phyloP scores from a whole-genome alignment of 768 basidiomycete genomes.

The Serendipita indica region DNA sequence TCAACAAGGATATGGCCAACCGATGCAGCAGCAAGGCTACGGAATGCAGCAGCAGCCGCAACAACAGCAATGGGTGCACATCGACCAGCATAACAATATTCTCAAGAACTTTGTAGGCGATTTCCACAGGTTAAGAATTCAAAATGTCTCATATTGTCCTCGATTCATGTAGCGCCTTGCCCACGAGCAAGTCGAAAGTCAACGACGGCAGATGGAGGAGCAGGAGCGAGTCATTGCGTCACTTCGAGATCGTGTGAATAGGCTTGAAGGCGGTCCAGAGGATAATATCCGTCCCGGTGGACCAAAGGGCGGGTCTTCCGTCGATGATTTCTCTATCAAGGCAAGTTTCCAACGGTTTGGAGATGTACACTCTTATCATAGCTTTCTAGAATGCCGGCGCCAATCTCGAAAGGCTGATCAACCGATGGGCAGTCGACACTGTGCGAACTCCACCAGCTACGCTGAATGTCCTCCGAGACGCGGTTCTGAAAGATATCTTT shows the following conservation, averaged over 20 bases:
- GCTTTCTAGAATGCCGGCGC: constrained; percentile 56
- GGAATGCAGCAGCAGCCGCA: neutral
- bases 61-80: constrained; percentile 3
- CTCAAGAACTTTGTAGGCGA: constrained; percentile 1
- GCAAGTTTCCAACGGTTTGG: constrained; percentile 26
- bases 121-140: neutral
- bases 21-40: neutral
- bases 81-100: constrained; percentile 6
- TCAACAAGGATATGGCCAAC: neutral
- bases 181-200: constrained; percentile 78
- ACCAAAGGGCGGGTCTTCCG: constrained; percentile 37
- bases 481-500: constrained; percentile 44
- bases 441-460: constrained; percentile 42
- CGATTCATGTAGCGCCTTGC: constrained; percentile 47
- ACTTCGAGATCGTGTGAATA: constrained; percentile 51
- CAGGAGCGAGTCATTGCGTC: constrained; percentile 71
- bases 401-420: constrained; percentile 66
- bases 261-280: constrained; percentile 49
- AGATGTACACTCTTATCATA: constrained; percentile 4
- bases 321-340: constrained; percentile 83
- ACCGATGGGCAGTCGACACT: constrained; percentile 75
- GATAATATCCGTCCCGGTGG: constrained; percentile 23
- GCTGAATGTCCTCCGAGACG: constrained; percentile 38
- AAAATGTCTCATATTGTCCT: too few relatives aligned
- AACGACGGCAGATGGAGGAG: constrained; percentile 61